Evolutionary conservation across 768 basidiomycete genomes (phyloP).

Genomic region (Melanogaster broomeanus): DNA sequence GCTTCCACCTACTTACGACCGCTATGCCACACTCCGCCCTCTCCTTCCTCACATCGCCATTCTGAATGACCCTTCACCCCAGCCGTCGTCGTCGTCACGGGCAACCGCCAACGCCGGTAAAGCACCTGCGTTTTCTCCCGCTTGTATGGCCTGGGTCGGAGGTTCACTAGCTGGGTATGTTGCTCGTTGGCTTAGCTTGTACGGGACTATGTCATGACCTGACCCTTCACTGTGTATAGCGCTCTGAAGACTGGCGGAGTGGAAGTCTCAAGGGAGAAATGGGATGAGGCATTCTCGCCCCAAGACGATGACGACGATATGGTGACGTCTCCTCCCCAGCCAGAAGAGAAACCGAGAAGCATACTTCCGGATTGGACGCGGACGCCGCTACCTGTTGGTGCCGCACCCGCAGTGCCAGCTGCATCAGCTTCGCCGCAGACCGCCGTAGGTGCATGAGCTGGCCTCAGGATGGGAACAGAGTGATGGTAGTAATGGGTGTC

Average conservation of each 20-base stretch:
- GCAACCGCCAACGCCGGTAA: conserved; percentile 70
- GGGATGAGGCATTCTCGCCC: conserved; percentile 67
- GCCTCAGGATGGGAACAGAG: not conserved
- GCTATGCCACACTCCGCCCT: conserved; percentile 71
- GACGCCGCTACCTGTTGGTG: conserved; percentile 59
- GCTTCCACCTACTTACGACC: conserved; percentile 61
- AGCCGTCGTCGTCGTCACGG: conserved; percentile 46
- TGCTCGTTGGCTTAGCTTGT: not conserved
- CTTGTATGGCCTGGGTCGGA: conserved; percentile 87
- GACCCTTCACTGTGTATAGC: conserved; percentile 37
- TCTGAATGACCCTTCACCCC: conserved; percentile 79
- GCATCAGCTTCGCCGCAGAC: conserved; percentile 21
- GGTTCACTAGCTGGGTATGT: conserved; percentile 89
- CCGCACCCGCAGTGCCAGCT: conserved; percentile 51
- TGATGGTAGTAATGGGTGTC: conserved; percentile 4
- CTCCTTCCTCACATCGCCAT: conserved; percentile 76
- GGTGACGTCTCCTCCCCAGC: conserved; percentile 7
- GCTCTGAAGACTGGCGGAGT: conserved; percentile 84
- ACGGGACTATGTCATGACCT: not conserved
- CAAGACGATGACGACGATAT: conserved; percentile 42
- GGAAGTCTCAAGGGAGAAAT: conserved; percentile 81
- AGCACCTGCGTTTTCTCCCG: conserved; percentile 86
- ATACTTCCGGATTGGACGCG: conserved; percentile 85
- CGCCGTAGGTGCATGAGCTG: conserved; percentile 36
- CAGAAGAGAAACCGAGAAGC: conserved; percentile 36